These are phyloP conservation scores for Teunomyces cretensis DNA, from an alignment of 805 yeast species.

Conservation along the genomic window DNA sequence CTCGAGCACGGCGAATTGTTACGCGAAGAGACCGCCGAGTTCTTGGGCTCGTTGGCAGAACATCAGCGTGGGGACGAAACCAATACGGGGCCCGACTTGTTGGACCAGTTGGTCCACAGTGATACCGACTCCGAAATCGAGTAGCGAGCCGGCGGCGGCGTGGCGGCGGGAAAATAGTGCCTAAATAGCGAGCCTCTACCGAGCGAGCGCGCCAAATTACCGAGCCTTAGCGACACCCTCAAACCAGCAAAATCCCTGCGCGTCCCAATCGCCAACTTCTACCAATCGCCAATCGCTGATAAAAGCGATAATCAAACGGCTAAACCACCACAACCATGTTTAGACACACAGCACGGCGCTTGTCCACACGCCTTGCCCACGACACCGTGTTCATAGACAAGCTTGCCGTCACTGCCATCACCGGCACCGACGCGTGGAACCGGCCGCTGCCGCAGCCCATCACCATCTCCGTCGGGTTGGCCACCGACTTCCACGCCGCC, in stretches of 20 bases:
- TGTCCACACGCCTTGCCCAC: constrained; percentile 14
- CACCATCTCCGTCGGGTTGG: constrained; percentile 54
- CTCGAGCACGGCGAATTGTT: constrained; percentile 12
- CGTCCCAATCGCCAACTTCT: too few species aligned
- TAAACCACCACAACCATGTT: background rate
- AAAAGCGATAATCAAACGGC: too few species aligned
- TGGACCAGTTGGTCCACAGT: constrained; percentile 6
- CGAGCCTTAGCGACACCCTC: too few species aligned
- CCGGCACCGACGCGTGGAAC: constrained; percentile 77
- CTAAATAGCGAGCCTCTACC: too few species aligned
- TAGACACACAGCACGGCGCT: background rate
- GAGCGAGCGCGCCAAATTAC: too few species aligned
- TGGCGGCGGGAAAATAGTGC: too few species aligned
- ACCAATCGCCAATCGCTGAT: too few species aligned
- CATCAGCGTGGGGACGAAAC: background rate
- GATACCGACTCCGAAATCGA: too few species aligned
- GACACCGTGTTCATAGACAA: constrained; percentile 52
- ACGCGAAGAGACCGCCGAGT: constrained; percentile 1
- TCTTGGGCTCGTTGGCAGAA: constrained; percentile 1
- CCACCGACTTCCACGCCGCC: constrained; percentile 71
- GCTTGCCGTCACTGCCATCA: constrained; percentile 58
- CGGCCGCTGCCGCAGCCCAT: constrained; percentile 68
- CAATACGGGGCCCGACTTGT: background rate
- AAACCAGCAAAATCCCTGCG: too few species aligned
- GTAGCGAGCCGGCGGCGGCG: too few species aligned